Conservation (phyloP, 805 yeast genomes). For the Metschnikowia cubensis region DNA sequence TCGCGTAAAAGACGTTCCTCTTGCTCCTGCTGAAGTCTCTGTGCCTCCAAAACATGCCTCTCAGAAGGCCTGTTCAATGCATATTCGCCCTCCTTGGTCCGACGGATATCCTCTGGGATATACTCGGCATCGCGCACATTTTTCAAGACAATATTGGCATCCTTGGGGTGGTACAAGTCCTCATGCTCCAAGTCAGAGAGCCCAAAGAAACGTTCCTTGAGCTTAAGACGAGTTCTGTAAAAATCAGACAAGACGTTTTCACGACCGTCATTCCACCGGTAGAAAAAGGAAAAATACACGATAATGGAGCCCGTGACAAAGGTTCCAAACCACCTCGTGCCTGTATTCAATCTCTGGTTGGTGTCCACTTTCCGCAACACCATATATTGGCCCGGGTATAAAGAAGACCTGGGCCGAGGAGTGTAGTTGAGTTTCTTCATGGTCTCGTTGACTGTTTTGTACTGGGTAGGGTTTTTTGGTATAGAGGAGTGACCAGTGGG, state of each 20-base stretch:
- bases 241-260: conserved; percentile 71
- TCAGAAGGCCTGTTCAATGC: conserved; percentile 67
- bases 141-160: conserved; percentile 36
- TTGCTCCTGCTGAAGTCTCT: conserved; percentile 60
- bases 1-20: conserved; percentile 49
- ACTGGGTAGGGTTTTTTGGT: conserved; percentile 67
- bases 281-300: conserved; percentile 63
- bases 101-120: conserved; percentile 38
- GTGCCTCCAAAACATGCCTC: conserved; percentile 72
- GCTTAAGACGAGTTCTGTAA: conserved; percentile 55
- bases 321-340: conserved; percentile 56
- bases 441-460: conserved; percentile 64
- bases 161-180: conserved; percentile 52
- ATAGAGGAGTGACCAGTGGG: conserved; percentile 51
- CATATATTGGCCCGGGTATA: conserved; percentile 77
- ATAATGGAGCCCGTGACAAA: conserved; percentile 46
- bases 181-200: conserved; percentile 57
- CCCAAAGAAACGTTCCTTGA: conserved; percentile 53
- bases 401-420: conserved; percentile 69
- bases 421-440: conserved; percentile 71
- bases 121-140: conserved; percentile 43
- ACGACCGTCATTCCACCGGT: conserved; percentile 81
- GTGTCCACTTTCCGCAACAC: conserved; percentile 58
- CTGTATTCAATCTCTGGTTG: conserved; percentile 50
- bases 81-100: conserved; percentile 42